These are phyloP conservation scores for Lachnellula cervina DNA, from an alignment of 2,329 filamentous ascomycete species.

Conservation along the genomic window DNA sequence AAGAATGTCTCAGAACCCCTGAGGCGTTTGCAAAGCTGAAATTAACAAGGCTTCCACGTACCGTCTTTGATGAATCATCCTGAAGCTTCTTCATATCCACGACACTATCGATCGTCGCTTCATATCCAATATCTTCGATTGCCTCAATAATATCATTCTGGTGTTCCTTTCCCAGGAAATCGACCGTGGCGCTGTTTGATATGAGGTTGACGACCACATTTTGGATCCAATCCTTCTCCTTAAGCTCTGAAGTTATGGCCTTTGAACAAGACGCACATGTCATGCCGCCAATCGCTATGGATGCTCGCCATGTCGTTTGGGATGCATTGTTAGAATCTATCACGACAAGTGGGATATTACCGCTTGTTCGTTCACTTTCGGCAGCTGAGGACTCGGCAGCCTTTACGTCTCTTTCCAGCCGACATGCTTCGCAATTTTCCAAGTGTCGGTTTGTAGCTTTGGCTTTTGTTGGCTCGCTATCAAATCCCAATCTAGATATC, in stretches of 20 bases:
- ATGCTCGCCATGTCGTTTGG: slow-evolving; percentile 43
- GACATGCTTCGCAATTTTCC: slow-evolving; percentile 47
- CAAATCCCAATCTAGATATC: slow-evolving; percentile 18
- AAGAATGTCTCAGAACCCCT: too few relatives aligned
- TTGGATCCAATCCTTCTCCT: slow-evolving; percentile 43
- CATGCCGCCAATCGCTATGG: slow-evolving; percentile 51
- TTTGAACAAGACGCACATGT: slow-evolving; percentile 51
- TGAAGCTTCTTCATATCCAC: slow-evolving; percentile 24
- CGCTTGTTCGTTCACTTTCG: slow-evolving; percentile 1
- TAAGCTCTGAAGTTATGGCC: slow-evolving; percentile 43
- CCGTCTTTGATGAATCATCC: slow-evolving; percentile 1
- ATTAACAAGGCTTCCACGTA: too few relatives aligned
- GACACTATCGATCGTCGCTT: slow-evolving; percentile 50
- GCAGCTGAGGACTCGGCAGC: neutral
- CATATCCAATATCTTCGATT: slow-evolving; percentile 57
- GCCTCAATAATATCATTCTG: slow-evolving; percentile 40
- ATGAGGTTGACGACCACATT: slow-evolving; percentile 47
- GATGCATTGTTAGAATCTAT: slow-evolving; percentile 30
- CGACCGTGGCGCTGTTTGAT: slow-evolving; percentile 46
- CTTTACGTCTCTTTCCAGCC: slow-evolving; percentile 32
- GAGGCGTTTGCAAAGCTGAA: too few relatives aligned
- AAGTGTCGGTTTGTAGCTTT: slow-evolving; percentile 33
- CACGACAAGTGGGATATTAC: slow-evolving; percentile 26
- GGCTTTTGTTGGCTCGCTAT: slow-evolving; percentile 23
- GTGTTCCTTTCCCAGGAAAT: slow-evolving; percentile 41